Evolutionary conservation across 495 filamentous ascomycete species (phyloP), one percentile per base, ranked within the genome.

Genomic region (Haplographium delicatum): DNA sequence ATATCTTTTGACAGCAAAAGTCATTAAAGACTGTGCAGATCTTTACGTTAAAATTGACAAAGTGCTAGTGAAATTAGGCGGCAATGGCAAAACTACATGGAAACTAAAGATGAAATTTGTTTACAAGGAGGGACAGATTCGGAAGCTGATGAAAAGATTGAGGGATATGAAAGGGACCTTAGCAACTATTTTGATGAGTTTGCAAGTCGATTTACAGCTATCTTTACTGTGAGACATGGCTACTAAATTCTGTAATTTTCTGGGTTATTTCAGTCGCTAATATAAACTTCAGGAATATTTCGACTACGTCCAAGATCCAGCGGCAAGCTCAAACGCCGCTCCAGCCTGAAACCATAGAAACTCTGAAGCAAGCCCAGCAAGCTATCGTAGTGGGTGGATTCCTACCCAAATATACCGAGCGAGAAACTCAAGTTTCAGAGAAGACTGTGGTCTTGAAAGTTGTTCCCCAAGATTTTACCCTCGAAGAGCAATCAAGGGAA

Each of bases 1-100:
- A 7, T 54, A 54, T 26, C 31, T 53, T 6, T 48, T 54, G 46
- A 58, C 56, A 10, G 51, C 51, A 24, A 58, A 54, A 19, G 47
- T 58, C 20, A 58, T 58, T 23, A 50, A 47, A 24, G 47, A 58
- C n/a, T 58, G 51, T 38, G 50, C 51, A 9, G 51, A 54, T 7
- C 34, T 58, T n/a, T 54, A 58, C 22, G 40, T 50, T 8, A 50
- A 58, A 40, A 58, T 58, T 28, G 56, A 54, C 27, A 54, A 46
- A n/a, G 22, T 54, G 22, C 22, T 58, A 1, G 30, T 40, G 11
- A 58, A 58, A 44, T 33, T 58, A 34, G 50, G 45, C 9, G 11
- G 45, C 8, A 50, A 45, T 31, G 50, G 50, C 4, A 54, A 41
- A 24, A 58, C 38, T 22, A 53, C 18, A 5, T 45, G 44, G 44